phyloP scores from a whole-genome alignment of 306 rosid genomes.

The Castanopsis chinensis region DNA sequence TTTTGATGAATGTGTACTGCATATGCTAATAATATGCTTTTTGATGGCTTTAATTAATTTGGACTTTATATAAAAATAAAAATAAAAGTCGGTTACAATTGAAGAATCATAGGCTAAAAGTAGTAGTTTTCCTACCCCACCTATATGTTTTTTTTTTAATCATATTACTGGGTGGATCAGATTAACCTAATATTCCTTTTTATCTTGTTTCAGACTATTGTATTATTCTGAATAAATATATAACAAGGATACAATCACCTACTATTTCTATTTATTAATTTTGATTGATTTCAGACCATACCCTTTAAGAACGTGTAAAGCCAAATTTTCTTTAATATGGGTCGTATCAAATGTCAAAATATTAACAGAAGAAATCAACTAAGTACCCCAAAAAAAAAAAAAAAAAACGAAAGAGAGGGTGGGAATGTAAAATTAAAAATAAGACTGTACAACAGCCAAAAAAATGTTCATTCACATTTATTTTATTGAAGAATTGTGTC shows the following conservation, averaged over 20 bases:
- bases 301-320: neutral
- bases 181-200: conserved; percentile 28
- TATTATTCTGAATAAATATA: neutral
- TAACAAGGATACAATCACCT: neutral
- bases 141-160: conserved; percentile 6
- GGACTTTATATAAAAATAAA: neutral
- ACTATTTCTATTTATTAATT: neutral
- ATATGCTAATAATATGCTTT: neutral
- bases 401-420: neutral
- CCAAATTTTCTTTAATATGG: neutral
- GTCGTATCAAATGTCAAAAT: neutral
- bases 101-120: conserved; percentile 2
- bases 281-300: no score
- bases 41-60: conserved; percentile 1
- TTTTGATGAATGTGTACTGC: neutral
- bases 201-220: neutral
- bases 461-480: no score
- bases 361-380: neutral
- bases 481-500: no score
- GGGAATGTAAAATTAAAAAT: neutral
- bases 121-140: conserved; percentile 39
- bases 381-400: neutral
- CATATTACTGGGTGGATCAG: conserved; percentile 12
- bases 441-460: no score
- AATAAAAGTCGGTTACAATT: neutral